Evolutionary conservation across 148 eudicot species (phyloP).

Genomic region (Hydrangea macrophylla): DNA sequence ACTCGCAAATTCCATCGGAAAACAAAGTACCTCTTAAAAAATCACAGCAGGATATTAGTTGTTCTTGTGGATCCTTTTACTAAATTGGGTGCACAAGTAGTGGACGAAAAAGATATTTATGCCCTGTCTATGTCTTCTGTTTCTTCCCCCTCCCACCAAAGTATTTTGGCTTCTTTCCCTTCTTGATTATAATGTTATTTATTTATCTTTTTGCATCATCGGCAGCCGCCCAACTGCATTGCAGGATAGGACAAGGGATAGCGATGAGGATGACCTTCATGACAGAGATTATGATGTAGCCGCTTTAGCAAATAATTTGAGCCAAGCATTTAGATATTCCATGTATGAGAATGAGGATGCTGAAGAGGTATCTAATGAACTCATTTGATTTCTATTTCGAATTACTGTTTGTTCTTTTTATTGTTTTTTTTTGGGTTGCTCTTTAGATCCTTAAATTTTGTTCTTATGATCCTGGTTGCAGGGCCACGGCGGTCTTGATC

Average conservation of each 20-base stretch:
- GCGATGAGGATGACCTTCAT: constrained; percentile 88
- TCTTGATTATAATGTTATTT: neutral
- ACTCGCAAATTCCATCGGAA: too few species aligned
- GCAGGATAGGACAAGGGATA: constrained; percentile 89
- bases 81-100: too few species aligned
- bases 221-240: constrained; percentile 92
- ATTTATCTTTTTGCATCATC: neutral
- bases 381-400: neutral
- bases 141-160: neutral
- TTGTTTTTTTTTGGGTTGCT: neutral
- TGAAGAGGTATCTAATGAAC: constrained; percentile 54
- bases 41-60: too few species aligned
- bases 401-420: neutral
- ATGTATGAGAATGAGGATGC: constrained; percentile 63
- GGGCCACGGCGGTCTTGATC: constrained; percentile 68
- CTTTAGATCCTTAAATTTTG: neutral
- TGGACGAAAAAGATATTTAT: too few species aligned
- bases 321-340: constrained; percentile 72
- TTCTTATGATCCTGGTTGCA: constrained; percentile 32
- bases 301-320: constrained; percentile 76
- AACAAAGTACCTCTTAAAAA: neutral
- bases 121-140: too few species aligned
- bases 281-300: constrained; percentile 94
- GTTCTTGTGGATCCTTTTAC: too few species aligned
- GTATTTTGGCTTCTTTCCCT: neutral